Conservation (phyloP, 306 rosid species). For the Castanospermum australe region DNA sequence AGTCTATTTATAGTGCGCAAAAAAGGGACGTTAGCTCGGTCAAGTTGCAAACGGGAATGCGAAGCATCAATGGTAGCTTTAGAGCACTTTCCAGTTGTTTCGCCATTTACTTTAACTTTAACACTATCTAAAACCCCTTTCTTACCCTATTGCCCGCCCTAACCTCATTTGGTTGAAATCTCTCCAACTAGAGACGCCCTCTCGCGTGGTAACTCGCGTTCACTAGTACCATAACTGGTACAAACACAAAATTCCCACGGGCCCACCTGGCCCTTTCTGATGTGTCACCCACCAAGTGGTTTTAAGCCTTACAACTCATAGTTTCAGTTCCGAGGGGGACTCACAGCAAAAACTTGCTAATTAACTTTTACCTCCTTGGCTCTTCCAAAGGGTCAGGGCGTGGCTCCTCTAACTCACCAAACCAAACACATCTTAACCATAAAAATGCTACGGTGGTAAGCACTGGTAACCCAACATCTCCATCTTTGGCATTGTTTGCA, state of each 20-base stretch:
- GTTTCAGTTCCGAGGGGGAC: slow-evolving; percentile 15
- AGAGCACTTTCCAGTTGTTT: slow-evolving; percentile 57
- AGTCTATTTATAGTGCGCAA: slow-evolving; percentile 41
- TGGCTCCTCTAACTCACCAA: slow-evolving; percentile 21
- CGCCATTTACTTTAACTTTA: slow-evolving; percentile 20
- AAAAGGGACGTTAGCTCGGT: neutral
- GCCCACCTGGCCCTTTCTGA: slow-evolving; percentile 62
- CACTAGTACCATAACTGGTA: slow-evolving; percentile 35
- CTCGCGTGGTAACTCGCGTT: slow-evolving; percentile 30
- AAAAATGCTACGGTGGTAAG: slow-evolving; percentile 21
- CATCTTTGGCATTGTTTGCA: neutral
- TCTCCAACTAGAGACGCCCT: neutral
- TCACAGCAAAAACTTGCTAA: neutral
- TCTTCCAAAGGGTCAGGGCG: slow-evolving; percentile 25
- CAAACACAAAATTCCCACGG: slow-evolving; percentile 30
- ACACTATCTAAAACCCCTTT: slow-evolving; percentile 42
- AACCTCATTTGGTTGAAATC: slow-evolving; percentile 32
- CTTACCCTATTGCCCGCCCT: slow-evolving; percentile 33
- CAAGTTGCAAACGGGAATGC: slow-evolving; percentile 33
- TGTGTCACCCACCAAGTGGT: slow-evolving; percentile 87
- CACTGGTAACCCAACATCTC: neutral
- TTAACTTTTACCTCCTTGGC: slow-evolving; percentile 11
- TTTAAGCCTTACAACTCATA: slow-evolving; percentile 78
- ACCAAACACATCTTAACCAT: neutral
- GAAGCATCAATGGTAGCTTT: slow-evolving; percentile 23